Percentiles rank a stretch among this genome's conserved stretches.
Conservation (phyloP, 2,329 filamentous ascomycete species). For the Diaporthe batatas region DNA sequence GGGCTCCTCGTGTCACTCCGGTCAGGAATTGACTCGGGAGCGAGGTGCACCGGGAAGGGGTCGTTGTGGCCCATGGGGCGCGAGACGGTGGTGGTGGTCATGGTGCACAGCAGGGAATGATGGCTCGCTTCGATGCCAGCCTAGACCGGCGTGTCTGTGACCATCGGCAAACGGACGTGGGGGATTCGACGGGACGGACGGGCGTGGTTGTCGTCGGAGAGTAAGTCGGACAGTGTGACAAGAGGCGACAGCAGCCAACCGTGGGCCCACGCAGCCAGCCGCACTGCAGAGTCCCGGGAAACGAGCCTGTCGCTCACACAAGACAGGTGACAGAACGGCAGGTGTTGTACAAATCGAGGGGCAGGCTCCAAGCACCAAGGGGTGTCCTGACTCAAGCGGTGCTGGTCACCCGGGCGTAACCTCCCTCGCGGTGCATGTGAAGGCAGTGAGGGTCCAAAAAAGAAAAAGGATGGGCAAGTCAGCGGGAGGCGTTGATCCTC, state of each 20-base stretch:
- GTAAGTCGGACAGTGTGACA: constrained; percentile 28
- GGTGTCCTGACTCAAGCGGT: constrained; percentile 30
- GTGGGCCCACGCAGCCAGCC: constrained; percentile 40
- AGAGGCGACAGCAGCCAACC: constrained; percentile 33
- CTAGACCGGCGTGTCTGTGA: constrained; percentile 42
- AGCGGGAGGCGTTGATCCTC: constrained; percentile 14
- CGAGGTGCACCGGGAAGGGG: constrained; percentile 35
- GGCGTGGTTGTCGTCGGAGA: constrained; percentile 37
- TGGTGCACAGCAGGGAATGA: constrained; percentile 42
- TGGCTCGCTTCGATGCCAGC: constrained; percentile 43
- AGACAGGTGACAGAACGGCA: constrained; percentile 34
- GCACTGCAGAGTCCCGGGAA: constrained; percentile 38
- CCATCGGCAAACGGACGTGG: constrained; percentile 40
- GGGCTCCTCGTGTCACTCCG: constrained; percentile 40
- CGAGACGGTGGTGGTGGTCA: constrained; percentile 40
- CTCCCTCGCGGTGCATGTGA: constrained; percentile 41
- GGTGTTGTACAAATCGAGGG: constrained; percentile 40
- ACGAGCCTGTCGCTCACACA: constrained; percentile 35
- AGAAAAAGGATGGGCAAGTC: constrained; percentile 10
- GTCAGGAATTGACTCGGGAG: constrained; percentile 35
- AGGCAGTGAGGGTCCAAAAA: constrained; percentile 2
- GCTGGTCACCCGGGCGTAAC: constrained; percentile 35
- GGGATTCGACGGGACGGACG: constrained; percentile 35
- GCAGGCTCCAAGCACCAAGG: constrained; percentile 39
- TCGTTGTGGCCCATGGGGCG: constrained; percentile 37